Percentiles rank a stretch among this genome's conserved stretches.
Conservation (phyloP, 192 early-diverging fungal species). For the Dissophora ornata region DNA sequence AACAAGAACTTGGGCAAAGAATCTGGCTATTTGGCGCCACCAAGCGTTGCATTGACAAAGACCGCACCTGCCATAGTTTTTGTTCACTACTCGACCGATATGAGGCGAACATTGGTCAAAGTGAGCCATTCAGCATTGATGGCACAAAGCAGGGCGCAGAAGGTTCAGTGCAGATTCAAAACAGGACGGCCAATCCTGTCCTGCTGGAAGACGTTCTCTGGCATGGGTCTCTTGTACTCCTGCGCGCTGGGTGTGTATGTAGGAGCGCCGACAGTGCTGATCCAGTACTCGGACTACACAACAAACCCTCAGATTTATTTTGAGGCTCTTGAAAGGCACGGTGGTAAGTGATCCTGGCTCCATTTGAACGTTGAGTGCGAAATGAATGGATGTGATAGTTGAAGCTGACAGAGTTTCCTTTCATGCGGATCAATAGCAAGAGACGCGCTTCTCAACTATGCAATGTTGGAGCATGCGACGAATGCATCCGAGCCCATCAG, state of each 20-base stretch:
- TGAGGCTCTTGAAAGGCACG: constrained; percentile 76
- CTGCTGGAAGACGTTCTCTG: constrained; percentile 49
- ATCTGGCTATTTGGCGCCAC: constrained; percentile 57
- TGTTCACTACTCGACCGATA: constrained; percentile 64
- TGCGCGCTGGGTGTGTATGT: constrained; percentile 54
- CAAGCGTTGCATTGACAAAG: constrained; percentile 19
- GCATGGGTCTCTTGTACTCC: constrained; percentile 57
- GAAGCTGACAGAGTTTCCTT: not conserved
- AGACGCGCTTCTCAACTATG: constrained; percentile 41
- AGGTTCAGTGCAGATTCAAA: constrained; percentile 66
- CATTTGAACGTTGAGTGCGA: no score
- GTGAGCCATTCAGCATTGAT: constrained; percentile 68
- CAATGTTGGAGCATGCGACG: constrained; percentile 46
- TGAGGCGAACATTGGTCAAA: constrained; percentile 54
- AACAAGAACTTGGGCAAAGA: constrained; percentile 69
- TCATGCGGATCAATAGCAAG: constrained; percentile 6
- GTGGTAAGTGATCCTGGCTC: constrained; percentile 57
- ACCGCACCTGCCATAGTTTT: constrained; percentile 68
- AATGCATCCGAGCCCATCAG: constrained; percentile 23
- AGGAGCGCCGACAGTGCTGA: constrained; percentile 67
- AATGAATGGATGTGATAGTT: no score
- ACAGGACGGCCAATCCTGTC: constrained; percentile 58
- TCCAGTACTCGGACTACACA: constrained; percentile 72
- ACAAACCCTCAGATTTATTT: constrained; percentile 74
- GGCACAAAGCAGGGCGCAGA: constrained; percentile 72